These are phyloP conservation scores for Mortierella sp. DNA, from an alignment of 371 early-diverging fungal genomes.

Conservation along the genomic window DNA sequence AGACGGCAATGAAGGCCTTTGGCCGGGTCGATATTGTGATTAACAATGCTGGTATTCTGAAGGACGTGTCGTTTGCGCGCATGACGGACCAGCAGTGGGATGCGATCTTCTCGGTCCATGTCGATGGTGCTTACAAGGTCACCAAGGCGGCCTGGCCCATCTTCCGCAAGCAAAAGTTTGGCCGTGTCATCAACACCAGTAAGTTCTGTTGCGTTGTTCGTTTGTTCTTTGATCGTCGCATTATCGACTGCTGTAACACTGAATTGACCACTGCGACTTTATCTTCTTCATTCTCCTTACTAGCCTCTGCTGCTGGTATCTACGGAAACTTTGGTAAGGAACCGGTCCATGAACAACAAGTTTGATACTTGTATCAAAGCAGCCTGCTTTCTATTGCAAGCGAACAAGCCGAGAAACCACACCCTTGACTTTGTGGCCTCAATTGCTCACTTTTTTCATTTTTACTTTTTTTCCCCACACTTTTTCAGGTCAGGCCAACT, in stretches of 20 bases:
- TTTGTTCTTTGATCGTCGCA: neutral
- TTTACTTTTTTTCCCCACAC: neutral
- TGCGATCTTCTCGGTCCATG: slow-evolving; percentile 91
- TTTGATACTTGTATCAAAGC: neutral
- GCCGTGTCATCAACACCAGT: slow-evolving; percentile 81
- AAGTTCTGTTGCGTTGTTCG: slow-evolving; percentile 7
- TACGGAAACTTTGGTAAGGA: slow-evolving; percentile 97
- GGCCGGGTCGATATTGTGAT: slow-evolving; percentile 96
- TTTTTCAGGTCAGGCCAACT: slow-evolving; percentile 87
- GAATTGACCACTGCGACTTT: neutral
- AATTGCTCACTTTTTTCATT: neutral
- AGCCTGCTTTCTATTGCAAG: neutral
- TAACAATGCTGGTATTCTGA: slow-evolving; percentile 98
- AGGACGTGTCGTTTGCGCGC: slow-evolving; percentile 95
- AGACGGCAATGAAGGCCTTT: slow-evolving; percentile 95
- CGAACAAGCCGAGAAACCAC: neutral
- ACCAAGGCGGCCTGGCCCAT: slow-evolving; percentile 97
- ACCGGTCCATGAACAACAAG: neutral
- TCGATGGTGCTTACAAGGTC: slow-evolving; percentile 95
- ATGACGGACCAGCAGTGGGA: slow-evolving; percentile 99
- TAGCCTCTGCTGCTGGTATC: slow-evolving; percentile 95
- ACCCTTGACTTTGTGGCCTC: neutral
- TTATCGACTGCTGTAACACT: too few relatives aligned
- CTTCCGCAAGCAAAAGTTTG: slow-evolving; percentile 96
- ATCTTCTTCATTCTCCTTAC: neutral